Conservation (phyloP, 208 protist genomes). For the Vickermania ingenoplastis region DNA sequence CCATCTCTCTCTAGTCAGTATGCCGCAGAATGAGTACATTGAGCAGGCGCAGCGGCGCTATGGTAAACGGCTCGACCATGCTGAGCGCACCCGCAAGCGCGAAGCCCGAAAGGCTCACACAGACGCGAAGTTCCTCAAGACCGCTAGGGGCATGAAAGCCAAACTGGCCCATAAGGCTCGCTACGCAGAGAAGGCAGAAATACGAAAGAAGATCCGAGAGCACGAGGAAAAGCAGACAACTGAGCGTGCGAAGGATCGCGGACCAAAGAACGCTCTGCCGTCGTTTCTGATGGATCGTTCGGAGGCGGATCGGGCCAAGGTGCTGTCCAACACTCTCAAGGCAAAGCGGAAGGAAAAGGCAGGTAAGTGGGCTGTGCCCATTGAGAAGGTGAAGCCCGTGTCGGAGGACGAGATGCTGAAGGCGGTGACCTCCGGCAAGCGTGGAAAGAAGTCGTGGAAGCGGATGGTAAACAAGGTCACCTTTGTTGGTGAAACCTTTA, state of each 20-base stretch:
- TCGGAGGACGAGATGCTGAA: conserved; percentile 99
- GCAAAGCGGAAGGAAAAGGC: conserved; percentile 99
- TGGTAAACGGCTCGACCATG: conserved; percentile 96
- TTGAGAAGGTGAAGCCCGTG: conserved; percentile 98
- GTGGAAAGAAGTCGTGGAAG: conserved; percentile 98
- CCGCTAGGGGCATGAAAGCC: conserved; percentile 96
- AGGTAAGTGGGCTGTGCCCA: conserved; percentile 99
- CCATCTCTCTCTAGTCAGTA: conserved; percentile 10
- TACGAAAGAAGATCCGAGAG: conserved; percentile 99
- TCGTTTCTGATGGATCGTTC: conserved; percentile 99
- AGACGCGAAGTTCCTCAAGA: conserved; percentile 90
- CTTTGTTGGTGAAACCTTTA: conserved; percentile 99
- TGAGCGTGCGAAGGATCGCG: conserved; percentile 91
- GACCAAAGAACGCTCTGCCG: conserved; percentile 96
- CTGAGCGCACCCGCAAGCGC: conserved; percentile 97
- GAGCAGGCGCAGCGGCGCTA: conserved; percentile 97
- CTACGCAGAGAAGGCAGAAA: conserved; percentile 98
- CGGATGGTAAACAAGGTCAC: conserved; percentile 99
- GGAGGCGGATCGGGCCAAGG: conserved; percentile 94
- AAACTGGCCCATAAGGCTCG: conserved; percentile 98
- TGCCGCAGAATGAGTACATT: conserved; percentile 99
- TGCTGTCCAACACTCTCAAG: conserved; percentile 99
- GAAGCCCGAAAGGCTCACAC: conserved; percentile 95
- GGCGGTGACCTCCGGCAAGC: conserved; percentile 93
- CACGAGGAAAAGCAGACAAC: conserved; percentile 94